phyloP scores from a whole-genome alignment of 2,329 filamentous ascomycete genomes.

The Westerdykella ornata region DNA sequence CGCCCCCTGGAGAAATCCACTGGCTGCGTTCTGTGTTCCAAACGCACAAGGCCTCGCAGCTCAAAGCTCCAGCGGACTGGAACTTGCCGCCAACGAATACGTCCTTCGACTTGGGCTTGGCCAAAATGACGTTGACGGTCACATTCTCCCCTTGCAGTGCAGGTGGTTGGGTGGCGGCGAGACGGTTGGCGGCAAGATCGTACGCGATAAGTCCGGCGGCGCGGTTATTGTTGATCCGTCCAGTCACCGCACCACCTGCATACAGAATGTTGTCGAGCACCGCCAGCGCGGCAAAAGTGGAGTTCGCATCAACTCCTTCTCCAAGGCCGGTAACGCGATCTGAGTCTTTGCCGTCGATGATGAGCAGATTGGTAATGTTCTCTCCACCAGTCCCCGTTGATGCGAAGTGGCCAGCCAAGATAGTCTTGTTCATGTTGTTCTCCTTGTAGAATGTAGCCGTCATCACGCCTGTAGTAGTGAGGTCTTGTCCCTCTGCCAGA shows the following conservation, averaged over 20 bases:
- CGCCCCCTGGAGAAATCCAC: conserved; percentile 74
- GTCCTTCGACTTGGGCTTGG: conserved; percentile 62
- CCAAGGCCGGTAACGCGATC: conserved; percentile 63
- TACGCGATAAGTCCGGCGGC: conserved; percentile 75
- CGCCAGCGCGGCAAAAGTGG: conserved; percentile 65
- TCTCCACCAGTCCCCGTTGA: conserved; percentile 63
- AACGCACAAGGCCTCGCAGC: conserved; percentile 74
- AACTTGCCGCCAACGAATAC: conserved; percentile 86
- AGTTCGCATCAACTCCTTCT: conserved; percentile 59
- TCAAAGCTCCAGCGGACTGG: conserved; percentile 71
- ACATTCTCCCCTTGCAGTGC: conserved; percentile 63
- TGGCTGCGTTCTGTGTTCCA: conserved; percentile 64
- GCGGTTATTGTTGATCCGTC: conserved; percentile 55
- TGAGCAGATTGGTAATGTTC: conserved; percentile 68
- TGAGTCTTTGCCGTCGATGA: conserved; percentile 70
- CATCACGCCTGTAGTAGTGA: conserved; percentile 59
- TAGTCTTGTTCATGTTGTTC: conserved; percentile 68
- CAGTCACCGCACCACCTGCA: conserved; percentile 74
- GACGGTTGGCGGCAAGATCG: conserved; percentile 60
- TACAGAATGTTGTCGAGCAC: conserved; percentile 53
- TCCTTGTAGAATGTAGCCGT: conserved; percentile 71
- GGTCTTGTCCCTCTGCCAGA: conserved; percentile 39
- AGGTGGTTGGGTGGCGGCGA: conserved; percentile 63
- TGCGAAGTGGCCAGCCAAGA: conserved; percentile 81
- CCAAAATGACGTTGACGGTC: conserved; percentile 68